Percentiles rank a stretch among this genome's conserved stretches.
phyloP scores from a whole-genome alignment of 345 rosid species.

The Hirschfeldia incana region DNA sequence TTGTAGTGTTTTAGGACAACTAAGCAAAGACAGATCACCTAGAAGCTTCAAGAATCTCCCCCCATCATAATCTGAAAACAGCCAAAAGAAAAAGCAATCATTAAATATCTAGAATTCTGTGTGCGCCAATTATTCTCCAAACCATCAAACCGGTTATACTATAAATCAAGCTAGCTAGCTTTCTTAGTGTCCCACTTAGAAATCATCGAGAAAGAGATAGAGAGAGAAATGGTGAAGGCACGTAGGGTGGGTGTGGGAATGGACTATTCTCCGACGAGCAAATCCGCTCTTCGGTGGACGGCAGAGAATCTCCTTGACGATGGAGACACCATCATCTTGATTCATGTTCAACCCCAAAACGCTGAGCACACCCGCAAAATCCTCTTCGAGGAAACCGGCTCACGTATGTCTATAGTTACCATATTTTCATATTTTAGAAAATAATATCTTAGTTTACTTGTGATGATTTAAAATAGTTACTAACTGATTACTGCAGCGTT shows the following conservation, averaged over 20 bases:
- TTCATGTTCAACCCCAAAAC: constrained; percentile 40
- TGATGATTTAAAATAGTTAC: neutral
- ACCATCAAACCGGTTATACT: constrained; percentile 22
- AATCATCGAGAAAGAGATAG: constrained; percentile 10
- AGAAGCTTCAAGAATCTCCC: constrained; percentile 37
- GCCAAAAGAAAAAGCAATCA: constrained; percentile 20
- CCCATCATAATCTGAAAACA: constrained; percentile 3
- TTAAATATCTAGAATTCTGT: constrained; percentile 23
- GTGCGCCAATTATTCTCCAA: constrained; percentile 29
- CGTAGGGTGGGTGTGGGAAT: constrained; percentile 41
- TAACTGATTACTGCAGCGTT: constrained; percentile 47
- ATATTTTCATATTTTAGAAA: neutral
- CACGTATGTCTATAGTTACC: constrained; percentile 28
- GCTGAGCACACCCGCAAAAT: constrained; percentile 40
- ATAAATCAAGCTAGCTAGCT: constrained; percentile 2
- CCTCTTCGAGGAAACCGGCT: constrained; percentile 40
- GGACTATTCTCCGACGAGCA: constrained; percentile 40
- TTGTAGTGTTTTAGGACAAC: constrained; percentile 5
- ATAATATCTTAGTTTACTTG: neutral
- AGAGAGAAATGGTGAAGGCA: constrained; percentile 33
- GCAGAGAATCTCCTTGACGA: constrained; percentile 33
- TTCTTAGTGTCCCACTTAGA: neutral
- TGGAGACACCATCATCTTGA: constrained; percentile 34
- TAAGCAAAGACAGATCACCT: constrained; percentile 13
- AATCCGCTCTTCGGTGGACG: constrained; percentile 42